These are phyloP conservation scores for Hyaloscypha bicolor DNA, from an alignment of 495 filamentous ascomycete species.

Conservation along the genomic window DNA sequence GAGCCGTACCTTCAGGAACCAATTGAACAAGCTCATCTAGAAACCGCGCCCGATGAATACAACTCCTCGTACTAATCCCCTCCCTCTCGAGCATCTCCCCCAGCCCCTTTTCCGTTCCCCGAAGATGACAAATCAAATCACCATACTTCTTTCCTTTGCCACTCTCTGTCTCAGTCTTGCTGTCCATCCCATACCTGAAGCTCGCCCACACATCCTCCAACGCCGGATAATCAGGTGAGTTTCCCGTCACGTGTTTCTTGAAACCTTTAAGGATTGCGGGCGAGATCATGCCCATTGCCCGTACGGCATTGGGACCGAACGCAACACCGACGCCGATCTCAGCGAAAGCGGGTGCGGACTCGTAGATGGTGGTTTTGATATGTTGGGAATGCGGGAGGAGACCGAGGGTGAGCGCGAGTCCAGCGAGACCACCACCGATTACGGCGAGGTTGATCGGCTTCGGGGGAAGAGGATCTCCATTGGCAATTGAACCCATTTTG, in stretches of 20 bases:
- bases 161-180: neutral
- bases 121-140: slow-evolving; percentile 21
- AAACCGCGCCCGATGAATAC: slow-evolving; percentile 59
- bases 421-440: slow-evolving; percentile 18
- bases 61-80: slow-evolving; percentile 25
- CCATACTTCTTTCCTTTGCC: slow-evolving; percentile 22
- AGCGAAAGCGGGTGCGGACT: slow-evolving; percentile 19
- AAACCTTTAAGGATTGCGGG: slow-evolving; percentile 15
- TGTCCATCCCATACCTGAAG: slow-evolving; percentile 23
- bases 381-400: slow-evolving; percentile 12
- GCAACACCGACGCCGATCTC: slow-evolving; percentile 19
- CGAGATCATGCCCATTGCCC: slow-evolving; percentile 15
- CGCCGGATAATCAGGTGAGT: neutral
- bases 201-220: slow-evolving; percentile 17
- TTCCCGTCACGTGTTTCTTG: slow-evolving; percentile 21
- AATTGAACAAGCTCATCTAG: slow-evolving; percentile 58
- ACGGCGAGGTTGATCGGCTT: slow-evolving; percentile 17
- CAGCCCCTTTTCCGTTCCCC: slow-evolving; percentile 8
- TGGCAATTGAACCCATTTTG: slow-evolving; percentile 9
- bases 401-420: slow-evolving; percentile 17
- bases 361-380: slow-evolving; percentile 18
- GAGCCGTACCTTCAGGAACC: slow-evolving; percentile 47
- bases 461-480: neutral
- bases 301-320: slow-evolving; percentile 19
- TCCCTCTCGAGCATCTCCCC: slow-evolving; percentile 2